Evolutionary conservation across 1,139 yeast genomes (phyloP).

Genomic region (Pichia sp.): DNA sequence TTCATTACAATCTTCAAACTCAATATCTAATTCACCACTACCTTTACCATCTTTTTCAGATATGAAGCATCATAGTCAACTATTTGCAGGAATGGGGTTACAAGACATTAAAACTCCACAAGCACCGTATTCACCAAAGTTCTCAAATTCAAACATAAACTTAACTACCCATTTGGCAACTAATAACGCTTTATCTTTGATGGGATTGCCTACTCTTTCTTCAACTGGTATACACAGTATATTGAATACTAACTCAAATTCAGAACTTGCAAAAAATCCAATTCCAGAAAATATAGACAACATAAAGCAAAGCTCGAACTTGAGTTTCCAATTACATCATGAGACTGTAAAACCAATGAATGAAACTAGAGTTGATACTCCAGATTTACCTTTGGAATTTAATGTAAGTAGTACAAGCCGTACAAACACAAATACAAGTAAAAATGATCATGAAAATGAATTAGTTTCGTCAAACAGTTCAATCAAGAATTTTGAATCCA

Average conservation of each 20-base stretch:
- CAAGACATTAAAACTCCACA: constrained; percentile 6
- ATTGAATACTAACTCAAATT: not conserved
- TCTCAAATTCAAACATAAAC: not conserved
- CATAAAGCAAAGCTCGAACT: not conserved
- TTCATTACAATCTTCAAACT: not conserved
- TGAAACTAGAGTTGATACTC: constrained; percentile 7
- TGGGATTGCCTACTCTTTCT: constrained; percentile 4
- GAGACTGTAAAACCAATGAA: not conserved
- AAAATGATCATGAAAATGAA: not conserved
- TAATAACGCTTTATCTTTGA: not conserved
- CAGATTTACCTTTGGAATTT: constrained; percentile 13
- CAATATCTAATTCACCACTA: constrained; percentile 4
- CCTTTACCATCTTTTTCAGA: constrained; percentile 15
- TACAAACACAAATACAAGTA: constrained; percentile 4
- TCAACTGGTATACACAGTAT: constrained; percentile 6
- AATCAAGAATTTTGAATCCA: constrained; percentile 24
- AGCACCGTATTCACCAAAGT: not conserved
- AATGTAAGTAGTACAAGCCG: constrained; percentile 6
- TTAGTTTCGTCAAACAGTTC: constrained; percentile 11
- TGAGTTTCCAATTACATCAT: not conserved
- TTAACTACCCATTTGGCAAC: not conserved
- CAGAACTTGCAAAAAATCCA: not conserved
- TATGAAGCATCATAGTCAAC: constrained; percentile 4
- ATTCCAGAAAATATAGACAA: not conserved
- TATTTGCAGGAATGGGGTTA: not conserved